Evolutionary conservation across 768 basidiomycete genomes (phyloP), one percentile per base, ranked within the genome.

Genomic region (Tylopilus sp.): DNA sequence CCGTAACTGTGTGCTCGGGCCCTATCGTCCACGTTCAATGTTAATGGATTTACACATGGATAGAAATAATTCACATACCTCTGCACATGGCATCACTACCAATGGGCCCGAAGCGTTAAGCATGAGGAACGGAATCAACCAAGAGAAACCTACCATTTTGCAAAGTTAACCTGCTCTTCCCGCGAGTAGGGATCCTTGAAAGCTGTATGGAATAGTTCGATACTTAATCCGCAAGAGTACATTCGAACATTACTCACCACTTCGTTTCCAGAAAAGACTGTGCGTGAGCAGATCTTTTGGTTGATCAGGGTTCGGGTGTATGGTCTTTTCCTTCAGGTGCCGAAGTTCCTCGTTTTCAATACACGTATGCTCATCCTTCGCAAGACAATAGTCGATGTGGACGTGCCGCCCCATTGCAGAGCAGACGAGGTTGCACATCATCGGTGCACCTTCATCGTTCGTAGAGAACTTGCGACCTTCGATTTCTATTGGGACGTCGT

Each of bases 151-250:
- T 58, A 79, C 79, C 83, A 84, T 61, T 79, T 77, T 0, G 69
- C 66, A 58, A 83, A 85, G 42, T 75, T 73, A 1, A 69, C 46
- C 56, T 78, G 78, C 45, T 83, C 80, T 38, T 82, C 80, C n/a
- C 71, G 72, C 20, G 80, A 75, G 52, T 85, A 84, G 0, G 82
- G 82, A 59, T 85, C 82, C 71, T 76, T 81, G 69, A 83, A 84
- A 10, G 78, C 82, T 82, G 40, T 18, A 10, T 4, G 3, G 5
- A 5, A 20, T 26, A 12, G 21, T 36, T 1, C 26, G 26, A n/a
- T 8, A 28, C 7, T 8, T 10, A 8, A 28, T 28, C 28, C n/a
- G n/a, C n/a, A n/a, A n/a, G n/a, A n/a, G n/a, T n/a, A n/a, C n/a
- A n/a, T n/a, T n/a, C 21, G 7, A 26, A 36, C 9, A 9, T 26